phyloP scores from a whole-genome alignment of 2,329 filamentous ascomycete species.

The Corinectria fuckeliana region DNA sequence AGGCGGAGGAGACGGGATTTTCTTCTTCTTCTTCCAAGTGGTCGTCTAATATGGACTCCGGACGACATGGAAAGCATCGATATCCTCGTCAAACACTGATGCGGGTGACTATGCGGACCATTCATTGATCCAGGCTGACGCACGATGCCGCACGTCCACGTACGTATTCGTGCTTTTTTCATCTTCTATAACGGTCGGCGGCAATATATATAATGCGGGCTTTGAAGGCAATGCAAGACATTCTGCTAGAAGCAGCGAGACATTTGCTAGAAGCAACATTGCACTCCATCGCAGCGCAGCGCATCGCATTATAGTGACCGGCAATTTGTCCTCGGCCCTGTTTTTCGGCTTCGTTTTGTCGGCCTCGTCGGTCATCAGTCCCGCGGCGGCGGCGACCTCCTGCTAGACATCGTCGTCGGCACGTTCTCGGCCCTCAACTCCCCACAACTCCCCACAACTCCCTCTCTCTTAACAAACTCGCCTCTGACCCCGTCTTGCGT shows the following conservation, averaged over 20 bases:
- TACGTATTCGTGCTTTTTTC: constrained; percentile 18
- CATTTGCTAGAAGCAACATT: not conserved
- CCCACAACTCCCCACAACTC: constrained; percentile 10
- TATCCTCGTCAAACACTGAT: constrained; percentile 1
- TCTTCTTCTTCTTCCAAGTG: not conserved
- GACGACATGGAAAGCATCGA: constrained; percentile 4
- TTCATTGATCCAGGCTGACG: constrained; percentile 3
- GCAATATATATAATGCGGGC: not conserved
- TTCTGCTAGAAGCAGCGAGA: not conserved
- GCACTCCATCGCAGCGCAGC: not conserved
- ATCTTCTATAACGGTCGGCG: not conserved
- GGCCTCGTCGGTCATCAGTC: not conserved
- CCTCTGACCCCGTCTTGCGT: not conserved
- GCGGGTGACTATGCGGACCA: constrained; percentile 2
- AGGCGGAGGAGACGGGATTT: not conserved
- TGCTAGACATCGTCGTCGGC: not conserved
- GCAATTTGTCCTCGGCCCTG: not conserved
- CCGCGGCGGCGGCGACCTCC: no score
- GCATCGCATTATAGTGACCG: not conserved
- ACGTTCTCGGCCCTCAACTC: not conserved
- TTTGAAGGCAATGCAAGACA: not conserved
- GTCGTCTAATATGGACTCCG: not conserved
- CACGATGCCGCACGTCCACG: constrained; percentile 11
- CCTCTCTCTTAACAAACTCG: constrained; percentile 4
- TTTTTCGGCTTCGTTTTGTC: not conserved